Evolutionary conservation across 2,329 filamentous ascomycete genomes (phyloP), one percentile per base, ranked within the genome.

Genomic region (Fusarium hostae): DNA sequence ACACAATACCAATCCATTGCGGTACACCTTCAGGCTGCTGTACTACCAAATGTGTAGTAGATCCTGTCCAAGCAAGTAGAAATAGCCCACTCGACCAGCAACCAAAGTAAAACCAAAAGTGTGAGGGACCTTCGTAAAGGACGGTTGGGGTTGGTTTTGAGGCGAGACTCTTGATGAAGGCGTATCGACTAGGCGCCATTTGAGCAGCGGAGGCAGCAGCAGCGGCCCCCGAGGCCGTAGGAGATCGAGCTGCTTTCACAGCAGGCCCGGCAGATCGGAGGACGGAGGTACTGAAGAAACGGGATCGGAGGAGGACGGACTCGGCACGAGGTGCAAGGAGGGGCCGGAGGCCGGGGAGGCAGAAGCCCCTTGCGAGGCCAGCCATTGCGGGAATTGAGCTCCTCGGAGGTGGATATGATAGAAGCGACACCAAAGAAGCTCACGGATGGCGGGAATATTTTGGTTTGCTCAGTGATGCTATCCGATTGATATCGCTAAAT

Each of bases 61-160:
- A 63, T 13, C 65, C 72, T 8, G 81, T 80, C 81, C 81, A 83
- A 1, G 72, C 63, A 22, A 83, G 65, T 34, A 83, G 78, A 11
- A 76, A 86, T 26, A 84, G 66, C 4, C 87, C 87, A 30, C 88
- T 86, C 18, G 82, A 79, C 79, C 90, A 90, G 76, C 88, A 88
- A 48, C 88, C 87, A 72, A 88, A 77, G 68, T 91, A 85, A 79
- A 90, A 91, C 80, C 86, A 85, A 62, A 87, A 86, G 75, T 92
- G 90, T 2, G 89, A 89, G 18, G 89, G 89, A 3, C 87, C 86
- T 75, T 90, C 84, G 82, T 92, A 94, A 45, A 94, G 83, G 6
- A 87, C 80, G 11, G 91, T 89, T 9, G 87, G 84, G 3, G 84
- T 81, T n/a, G 84, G 76, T 69, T 88, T 87, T 63, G 83, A 82